Evolutionary conservation across 2,329 filamentous ascomycete species (phyloP), one percentile per base, ranked within the genome.

Genomic region (Xylariaceae sp.): DNA sequence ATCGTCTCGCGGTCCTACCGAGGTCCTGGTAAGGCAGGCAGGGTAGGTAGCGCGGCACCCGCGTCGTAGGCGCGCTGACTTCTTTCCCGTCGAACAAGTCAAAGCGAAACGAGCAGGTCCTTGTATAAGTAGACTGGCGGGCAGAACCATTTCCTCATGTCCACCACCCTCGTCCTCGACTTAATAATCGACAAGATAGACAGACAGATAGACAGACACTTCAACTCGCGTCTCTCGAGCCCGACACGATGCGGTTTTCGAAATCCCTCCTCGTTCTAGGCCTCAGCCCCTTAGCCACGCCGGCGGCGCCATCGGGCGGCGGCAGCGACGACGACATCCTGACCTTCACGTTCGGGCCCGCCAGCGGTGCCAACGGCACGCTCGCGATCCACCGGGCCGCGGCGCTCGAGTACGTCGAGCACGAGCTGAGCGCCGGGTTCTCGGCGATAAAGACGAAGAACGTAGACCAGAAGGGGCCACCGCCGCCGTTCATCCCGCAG

Each of bases 391-490:
- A 50, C 20, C 9, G 40, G 9, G 19, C 26, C 20, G 46, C 51
- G 44, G 40, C 48, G 41, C 20, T 48, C 41, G 23, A 32, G 4
- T 52, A 56, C 41, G 23, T 46, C 40, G 44, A 41, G 23, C n/a
- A 46, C 18, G 50, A 56, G 47, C 20, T 58, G 2, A 48, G 50
- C 2, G 42, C 54, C 44, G 52, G 53, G 52, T 9, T 54, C 6
- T 37, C 32, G 20, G 40, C 37, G 14, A n/a, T n/a, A n/a, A 51
- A 54, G 45, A 44, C 56, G 12, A 19, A 5, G 14, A 20, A 9
- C 23, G 23, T 4, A 4, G 23, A 26, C 23, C 9, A 4, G n/a
- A n/a, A n/a, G n/a, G n/a, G n/a, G 23, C 23, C 4, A 37, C 46
- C 19, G 18, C 45, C 57, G 18, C 48, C 44, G 21, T 48, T 55